phyloP scores from a whole-genome alignment of 305 asterid genomes.

The Fraxinus baroniana region DNA sequence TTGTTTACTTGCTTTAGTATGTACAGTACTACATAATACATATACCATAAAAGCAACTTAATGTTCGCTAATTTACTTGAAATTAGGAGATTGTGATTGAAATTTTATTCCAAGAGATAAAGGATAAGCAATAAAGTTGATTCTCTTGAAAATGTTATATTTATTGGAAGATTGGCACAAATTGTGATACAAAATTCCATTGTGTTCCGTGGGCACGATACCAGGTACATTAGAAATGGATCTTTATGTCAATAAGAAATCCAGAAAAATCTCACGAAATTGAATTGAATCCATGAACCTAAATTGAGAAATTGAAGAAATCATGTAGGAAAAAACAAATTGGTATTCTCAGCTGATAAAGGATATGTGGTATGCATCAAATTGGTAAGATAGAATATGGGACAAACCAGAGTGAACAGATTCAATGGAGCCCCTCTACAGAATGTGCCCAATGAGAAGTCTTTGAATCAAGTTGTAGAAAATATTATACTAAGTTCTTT shows the following conservation, averaged over 20 bases:
- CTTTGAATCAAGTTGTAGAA: constrained; percentile 2
- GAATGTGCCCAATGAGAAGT: neutral
- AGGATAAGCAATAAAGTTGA: neutral
- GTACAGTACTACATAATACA: neutral
- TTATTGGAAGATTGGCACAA: neutral
- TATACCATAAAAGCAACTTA: neutral
- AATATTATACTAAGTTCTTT: too few relatives aligned
- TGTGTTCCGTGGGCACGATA: neutral
- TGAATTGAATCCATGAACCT: neutral
- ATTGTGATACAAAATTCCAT: neutral
- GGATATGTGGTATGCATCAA: constrained; percentile 22
- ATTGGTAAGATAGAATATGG: constrained; percentile 20
- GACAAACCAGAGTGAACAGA: constrained; percentile 11
- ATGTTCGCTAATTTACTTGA: neutral
- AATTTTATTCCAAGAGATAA: neutral
- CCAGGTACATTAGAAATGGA: neutral
- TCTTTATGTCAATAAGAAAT: neutral
- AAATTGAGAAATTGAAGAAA: neutral
- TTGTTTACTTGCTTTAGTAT: too few relatives aligned
- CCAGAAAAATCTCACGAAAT: neutral
- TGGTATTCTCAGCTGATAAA: constrained; percentile 10
- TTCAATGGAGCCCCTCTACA: neutral
- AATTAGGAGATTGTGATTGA: neutral
- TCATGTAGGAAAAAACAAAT: neutral
- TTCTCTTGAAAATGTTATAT: neutral